Conservation (phyloP, 2,329 filamentous ascomycete genomes). For the Mycosphaerella sp. region DNA sequence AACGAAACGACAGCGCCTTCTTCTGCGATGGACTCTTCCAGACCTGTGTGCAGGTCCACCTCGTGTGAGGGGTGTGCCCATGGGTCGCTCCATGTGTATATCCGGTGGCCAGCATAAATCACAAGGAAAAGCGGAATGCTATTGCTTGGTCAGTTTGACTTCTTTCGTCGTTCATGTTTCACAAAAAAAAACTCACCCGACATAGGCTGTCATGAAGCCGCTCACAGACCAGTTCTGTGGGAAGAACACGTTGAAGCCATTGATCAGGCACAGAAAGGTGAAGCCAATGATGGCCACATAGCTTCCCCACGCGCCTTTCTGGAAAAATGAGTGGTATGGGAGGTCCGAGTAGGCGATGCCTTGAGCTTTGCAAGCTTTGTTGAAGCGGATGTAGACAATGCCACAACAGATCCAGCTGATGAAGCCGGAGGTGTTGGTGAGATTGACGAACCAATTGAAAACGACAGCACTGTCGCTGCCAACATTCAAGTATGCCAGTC, state of each 20-base stretch:
- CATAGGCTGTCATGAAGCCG: conserved; percentile 61
- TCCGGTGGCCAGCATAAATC: conserved; percentile 51
- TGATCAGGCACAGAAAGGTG: conserved; percentile 60
- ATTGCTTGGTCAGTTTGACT: conserved; percentile 1
- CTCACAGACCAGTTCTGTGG: conserved; percentile 56
- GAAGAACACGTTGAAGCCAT: conserved; percentile 71
- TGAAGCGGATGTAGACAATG: conserved; percentile 55
- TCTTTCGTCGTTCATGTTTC: background rate
- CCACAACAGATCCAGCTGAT: conserved; percentile 52
- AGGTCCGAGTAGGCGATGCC: conserved; percentile 44
- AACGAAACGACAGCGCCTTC: conserved; percentile 31
- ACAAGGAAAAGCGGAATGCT: conserved; percentile 56
- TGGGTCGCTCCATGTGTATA: conserved; percentile 43
- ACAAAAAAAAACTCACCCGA: conserved; percentile 29
- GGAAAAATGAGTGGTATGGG: conserved; percentile 50
- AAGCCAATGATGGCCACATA: conserved; percentile 56
- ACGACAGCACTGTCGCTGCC: conserved; percentile 40
- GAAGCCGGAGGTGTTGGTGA: conserved; percentile 54
- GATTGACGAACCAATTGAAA: conserved; percentile 66
- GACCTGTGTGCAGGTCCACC: conserved; percentile 48
- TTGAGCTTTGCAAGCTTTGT: conserved; percentile 51
- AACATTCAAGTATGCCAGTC: conserved; percentile 46
- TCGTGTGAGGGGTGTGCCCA: conserved; percentile 48
- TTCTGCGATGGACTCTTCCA: conserved; percentile 30
- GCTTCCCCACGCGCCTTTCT: conserved; percentile 54